Percentiles rank a stretch among this genome's conserved stretches.
These are phyloP conservation scores for Ophiocytium majus DNA, from an alignment of 352 stramenopile species.

Conservation along the genomic window DNA sequence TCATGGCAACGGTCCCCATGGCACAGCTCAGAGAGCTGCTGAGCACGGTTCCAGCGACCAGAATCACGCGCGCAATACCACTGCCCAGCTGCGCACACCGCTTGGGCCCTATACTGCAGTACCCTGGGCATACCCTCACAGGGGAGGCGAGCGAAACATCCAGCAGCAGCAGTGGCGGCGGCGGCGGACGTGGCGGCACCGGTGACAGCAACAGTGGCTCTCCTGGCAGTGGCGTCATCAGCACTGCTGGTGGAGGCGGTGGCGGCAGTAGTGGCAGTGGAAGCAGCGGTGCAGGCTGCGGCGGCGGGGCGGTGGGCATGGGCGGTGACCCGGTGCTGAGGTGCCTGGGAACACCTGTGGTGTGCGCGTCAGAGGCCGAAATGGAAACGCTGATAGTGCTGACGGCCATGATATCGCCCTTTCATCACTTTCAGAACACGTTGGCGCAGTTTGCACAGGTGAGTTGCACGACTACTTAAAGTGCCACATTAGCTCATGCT, in stretches of 20 bases:
- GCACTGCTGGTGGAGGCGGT: neutral
- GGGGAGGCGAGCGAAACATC: too few species aligned
- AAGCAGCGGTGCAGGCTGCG: neutral
- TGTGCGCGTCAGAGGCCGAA: neutral
- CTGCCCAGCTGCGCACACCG: neutral
- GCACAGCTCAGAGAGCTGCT: neutral
- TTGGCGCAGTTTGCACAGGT: neutral
- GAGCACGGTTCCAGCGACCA: neutral
- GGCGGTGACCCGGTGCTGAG: neutral
- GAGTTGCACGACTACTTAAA: neutral
- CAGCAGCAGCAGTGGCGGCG: too few species aligned
- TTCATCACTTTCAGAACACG: neutral
- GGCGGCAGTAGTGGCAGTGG: neutral
- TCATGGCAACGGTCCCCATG: neutral
- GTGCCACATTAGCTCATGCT: neutral
- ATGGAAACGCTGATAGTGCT: neutral
- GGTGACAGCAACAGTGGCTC: too few species aligned
- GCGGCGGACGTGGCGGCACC: too few species aligned
- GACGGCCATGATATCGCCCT: neutral
- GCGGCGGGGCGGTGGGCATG: too few species aligned
- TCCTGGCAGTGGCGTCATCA: neutral
- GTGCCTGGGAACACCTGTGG: neutral
- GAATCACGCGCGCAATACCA: neutral
- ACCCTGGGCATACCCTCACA: too few species aligned
- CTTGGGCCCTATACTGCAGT: neutral